A percentile compares a stretch with the other conserved stretches of the same genome.
phyloP scores from a whole-genome alignment of 768 basidiomycete genomes.

The Leccinum variicolor region DNA sequence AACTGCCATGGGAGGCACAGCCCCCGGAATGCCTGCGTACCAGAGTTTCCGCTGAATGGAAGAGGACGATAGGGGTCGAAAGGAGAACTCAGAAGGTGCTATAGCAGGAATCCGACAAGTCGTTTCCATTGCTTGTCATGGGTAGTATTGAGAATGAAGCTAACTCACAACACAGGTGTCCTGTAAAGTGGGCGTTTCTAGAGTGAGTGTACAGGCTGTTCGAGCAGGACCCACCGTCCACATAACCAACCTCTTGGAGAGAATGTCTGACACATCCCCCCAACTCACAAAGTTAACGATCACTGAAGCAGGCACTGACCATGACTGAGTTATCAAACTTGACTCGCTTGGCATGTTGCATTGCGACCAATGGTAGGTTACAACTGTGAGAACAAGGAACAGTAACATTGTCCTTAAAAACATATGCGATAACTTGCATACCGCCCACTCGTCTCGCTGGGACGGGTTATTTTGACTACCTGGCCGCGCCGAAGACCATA shows the following conservation, averaged over 20 bases:
- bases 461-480: slow-evolving; percentile 97
- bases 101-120: neutral
- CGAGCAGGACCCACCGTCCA: neutral
- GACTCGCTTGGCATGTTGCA: slow-evolving; percentile 4
- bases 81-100: neutral
- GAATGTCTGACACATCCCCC: too few species aligned
- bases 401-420: slow-evolving; percentile 45
- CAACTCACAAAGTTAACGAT: neutral
- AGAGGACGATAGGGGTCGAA: neutral
- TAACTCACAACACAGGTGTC: neutral
- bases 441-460: slow-evolving; percentile 94
- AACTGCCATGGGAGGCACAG: neutral
- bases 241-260: neutral
- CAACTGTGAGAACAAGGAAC: slow-evolving; percentile 4
- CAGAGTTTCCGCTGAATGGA: neutral
- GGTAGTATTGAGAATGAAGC: neutral
- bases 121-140: neutral
- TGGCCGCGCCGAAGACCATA: slow-evolving; percentile 94
- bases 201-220: too few species aligned
- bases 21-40: neutral
- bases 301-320: slow-evolving; percentile 3
- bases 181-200: neutral
- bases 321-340: neutral
- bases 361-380: slow-evolving; percentile 7
- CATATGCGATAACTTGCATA: slow-evolving; percentile 92